Base-by-base conservation (phyloP, 1,139 yeast species). In the Candida sp. region DNA sequence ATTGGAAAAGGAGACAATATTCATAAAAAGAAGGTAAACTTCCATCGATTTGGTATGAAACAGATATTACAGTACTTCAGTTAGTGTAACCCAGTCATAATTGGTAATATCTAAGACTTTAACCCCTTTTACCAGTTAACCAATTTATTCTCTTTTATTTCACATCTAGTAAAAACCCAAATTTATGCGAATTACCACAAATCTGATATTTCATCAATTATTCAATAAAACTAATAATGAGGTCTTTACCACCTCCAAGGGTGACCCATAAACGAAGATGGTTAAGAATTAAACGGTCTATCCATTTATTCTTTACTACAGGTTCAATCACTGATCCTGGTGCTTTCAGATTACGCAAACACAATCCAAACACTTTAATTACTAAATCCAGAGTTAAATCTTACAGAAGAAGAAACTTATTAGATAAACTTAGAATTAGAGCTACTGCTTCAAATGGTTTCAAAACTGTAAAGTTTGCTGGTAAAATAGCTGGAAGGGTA, bases 181-280 rank as follows among this genome's bases (percentile, higher is more conserved):
- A 15, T 15, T 15, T 15, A 11, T 11, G 29, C 29, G 29, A 25
- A 25, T 25, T 25, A 25, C 29, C 29, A 25, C 29, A 25, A 25
- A 25, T 25, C 7, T 11, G 29, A 8, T 25, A 8, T 11, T 25
- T 25, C 11, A 25, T 11, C 19, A 15, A 15, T 15, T 15, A 15
- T 15, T 15, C 19, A 15, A 15, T 15, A n/a, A 15, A 15, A 15
- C 19, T 15, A 15, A 25, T 25, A 19, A 70, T 70, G 75, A 56
- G 75, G 47, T 68, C 75, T 11, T 54, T 72, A 15, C 77, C 77
- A n/a, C 75, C 75, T 2, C 77, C 77, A 19, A 50, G 77, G 43
- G 50, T 66, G 9, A 71, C 76, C 2, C 50, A 66, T 19, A 58
- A 63, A 35, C 49, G 77, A 44, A 56, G 66, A 39, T 71, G 74